Evolutionary conservation across 2,329 filamentous ascomycete genomes (phyloP).

Genomic region (Neophaeococcomyces mojaviensis): DNA sequence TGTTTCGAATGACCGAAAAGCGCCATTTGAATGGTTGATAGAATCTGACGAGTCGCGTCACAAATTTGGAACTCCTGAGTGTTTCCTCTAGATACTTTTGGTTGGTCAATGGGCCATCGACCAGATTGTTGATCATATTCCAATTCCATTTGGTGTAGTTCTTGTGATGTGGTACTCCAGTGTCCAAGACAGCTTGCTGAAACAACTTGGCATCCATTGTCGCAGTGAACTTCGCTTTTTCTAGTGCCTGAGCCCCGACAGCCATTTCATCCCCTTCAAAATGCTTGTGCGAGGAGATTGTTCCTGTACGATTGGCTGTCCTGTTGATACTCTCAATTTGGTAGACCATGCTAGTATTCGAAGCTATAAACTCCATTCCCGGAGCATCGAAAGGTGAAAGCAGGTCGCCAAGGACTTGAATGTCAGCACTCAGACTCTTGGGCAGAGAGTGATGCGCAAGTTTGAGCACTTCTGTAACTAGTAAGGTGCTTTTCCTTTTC

Average conservation of each 20-base stretch:
- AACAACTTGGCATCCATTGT: constrained; percentile 59
- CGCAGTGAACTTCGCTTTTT: constrained; percentile 52
- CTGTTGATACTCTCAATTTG: constrained; percentile 97
- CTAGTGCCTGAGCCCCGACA: constrained; percentile 29
- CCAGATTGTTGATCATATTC: constrained; percentile 82
- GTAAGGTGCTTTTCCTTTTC: constrained; percentile 79
- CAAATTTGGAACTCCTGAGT: constrained; percentile 88
- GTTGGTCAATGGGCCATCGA: constrained; percentile 85
- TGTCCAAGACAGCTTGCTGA: constrained; percentile 57
- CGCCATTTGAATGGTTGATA: constrained; percentile 95
- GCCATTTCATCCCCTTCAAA: constrained; percentile 28
- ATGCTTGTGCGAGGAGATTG: constrained; percentile 33
- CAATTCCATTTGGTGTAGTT: constrained; percentile 97
- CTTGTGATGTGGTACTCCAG: constrained; percentile 76
- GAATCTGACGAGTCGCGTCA: constrained; percentile 89
- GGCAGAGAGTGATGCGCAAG: constrained; percentile 81
- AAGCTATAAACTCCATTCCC: constrained; percentile 62
- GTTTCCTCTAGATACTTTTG: constrained; percentile 90
- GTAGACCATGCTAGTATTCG: constrained; percentile 85
- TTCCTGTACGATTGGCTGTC: constrained; percentile 65
- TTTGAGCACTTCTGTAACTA: constrained; percentile 87
- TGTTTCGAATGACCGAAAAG: constrained; percentile 84
- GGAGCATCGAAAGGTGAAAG: constrained; percentile 70
- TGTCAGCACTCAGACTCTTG: constrained; percentile 67
- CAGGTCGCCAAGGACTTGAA: constrained; percentile 82